These are phyloP conservation scores for Fusarium austroafricanum DNA, from an alignment of 2,329 filamentous ascomycete species.

Conservation along the genomic window DNA sequence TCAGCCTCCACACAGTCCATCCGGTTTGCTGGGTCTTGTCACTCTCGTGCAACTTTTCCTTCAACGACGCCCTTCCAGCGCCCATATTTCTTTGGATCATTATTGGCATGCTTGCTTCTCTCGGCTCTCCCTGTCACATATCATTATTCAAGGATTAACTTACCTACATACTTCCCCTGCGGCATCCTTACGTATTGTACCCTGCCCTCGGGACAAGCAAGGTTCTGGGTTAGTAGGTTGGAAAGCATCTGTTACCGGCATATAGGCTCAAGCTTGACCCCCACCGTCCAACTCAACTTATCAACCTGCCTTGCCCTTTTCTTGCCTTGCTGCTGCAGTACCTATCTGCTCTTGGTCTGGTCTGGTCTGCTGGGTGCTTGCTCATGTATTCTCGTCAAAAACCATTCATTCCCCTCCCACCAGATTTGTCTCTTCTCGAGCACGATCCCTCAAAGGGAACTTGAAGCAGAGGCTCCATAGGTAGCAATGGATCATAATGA, in stretches of 20 bases:
- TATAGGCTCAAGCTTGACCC: conserved; percentile 21
- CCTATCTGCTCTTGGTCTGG: conserved; percentile 2
- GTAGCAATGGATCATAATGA: conserved; percentile 41
- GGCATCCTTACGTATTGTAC: conserved; percentile 6
- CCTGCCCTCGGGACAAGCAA: conserved; percentile 39
- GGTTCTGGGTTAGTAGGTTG: neutral
- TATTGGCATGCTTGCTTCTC: conserved; percentile 9
- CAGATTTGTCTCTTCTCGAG: conserved; percentile 22
- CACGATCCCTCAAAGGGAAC: conserved; percentile 8
- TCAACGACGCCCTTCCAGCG: conserved; percentile 27
- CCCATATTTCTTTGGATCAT: conserved; percentile 6
- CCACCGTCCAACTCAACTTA: conserved; percentile 19
- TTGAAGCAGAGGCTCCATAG: conserved; percentile 15
- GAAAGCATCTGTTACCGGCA: conserved; percentile 33
- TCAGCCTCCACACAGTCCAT: conserved; percentile 38
- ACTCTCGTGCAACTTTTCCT: conserved; percentile 9
- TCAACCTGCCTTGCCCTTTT: neutral
- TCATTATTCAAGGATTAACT: conserved; percentile 9
- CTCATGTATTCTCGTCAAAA: conserved; percentile 38
- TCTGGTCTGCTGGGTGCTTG: neutral
- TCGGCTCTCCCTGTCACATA: conserved; percentile 20
- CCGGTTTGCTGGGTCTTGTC: conserved; percentile 30
- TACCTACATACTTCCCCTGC: conserved; percentile 16
- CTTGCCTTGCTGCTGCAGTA: conserved; percentile 8
- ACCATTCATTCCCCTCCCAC: conserved; percentile 5